These are phyloP conservation scores for Geotrichum citri-aurantii DNA, from an alignment of 1,139 yeast species.

Conservation along the genomic window DNA sequence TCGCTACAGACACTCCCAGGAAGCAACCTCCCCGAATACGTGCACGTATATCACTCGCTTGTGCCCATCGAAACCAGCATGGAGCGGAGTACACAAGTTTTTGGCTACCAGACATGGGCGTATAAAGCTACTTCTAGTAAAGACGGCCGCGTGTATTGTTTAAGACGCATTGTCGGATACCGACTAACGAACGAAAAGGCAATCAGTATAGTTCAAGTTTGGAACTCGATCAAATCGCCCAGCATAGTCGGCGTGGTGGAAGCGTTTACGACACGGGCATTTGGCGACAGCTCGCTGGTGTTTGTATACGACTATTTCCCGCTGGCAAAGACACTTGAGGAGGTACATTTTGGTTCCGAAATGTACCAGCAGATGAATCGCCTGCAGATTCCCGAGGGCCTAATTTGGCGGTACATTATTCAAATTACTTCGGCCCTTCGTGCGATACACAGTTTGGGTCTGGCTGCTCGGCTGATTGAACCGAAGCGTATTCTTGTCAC, in stretches of 20 bases:
- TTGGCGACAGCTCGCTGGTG: constrained; percentile 62
- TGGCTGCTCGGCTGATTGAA: constrained; percentile 60
- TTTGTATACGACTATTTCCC: constrained; percentile 69
- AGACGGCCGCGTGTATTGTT: constrained; percentile 73
- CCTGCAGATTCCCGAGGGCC: constrained; percentile 48
- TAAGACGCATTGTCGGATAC: constrained; percentile 67
- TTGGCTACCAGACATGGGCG: constrained; percentile 56
- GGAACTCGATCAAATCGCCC: constrained; percentile 45
- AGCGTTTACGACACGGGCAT: constrained; percentile 82
- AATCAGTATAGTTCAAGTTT: constrained; percentile 45
- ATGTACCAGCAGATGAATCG: constrained; percentile 21
- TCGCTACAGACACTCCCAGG: constrained; percentile 62
- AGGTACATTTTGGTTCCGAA: constrained; percentile 45
- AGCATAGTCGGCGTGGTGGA: constrained; percentile 66
- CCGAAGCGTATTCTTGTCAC: constrained; percentile 70
- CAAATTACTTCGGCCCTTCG: constrained; percentile 67
- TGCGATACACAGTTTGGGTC: constrained; percentile 54
- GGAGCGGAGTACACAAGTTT: constrained; percentile 49
- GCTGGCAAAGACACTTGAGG: constrained; percentile 52
- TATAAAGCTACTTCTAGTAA: constrained; percentile 75
- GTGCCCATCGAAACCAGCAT: constrained; percentile 71
- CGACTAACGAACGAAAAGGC: constrained; percentile 56
- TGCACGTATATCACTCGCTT: constrained; percentile 78
- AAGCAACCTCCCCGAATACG: constrained; percentile 63
- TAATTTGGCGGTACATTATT: constrained; percentile 68